These are phyloP conservation scores for Coniella vitis DNA, from an alignment of 2,329 filamentous ascomycete genomes.

Conservation along the genomic window DNA sequence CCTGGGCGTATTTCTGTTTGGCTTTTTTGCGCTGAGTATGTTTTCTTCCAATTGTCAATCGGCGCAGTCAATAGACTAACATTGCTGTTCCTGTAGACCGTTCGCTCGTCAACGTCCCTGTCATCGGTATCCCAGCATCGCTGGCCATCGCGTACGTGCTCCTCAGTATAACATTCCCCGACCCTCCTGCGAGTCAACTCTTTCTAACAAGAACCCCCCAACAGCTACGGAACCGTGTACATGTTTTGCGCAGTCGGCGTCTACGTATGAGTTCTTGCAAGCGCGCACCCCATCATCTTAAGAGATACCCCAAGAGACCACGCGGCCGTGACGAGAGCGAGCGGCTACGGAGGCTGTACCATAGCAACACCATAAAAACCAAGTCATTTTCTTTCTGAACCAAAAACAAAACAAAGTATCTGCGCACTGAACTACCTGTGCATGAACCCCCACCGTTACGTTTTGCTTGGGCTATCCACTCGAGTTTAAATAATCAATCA, in stretches of 20 bases:
- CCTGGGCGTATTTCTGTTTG: slow-evolving; percentile 64
- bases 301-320: slow-evolving; percentile 17
- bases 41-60: slow-evolving; percentile 1
- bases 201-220: slow-evolving; percentile 7
- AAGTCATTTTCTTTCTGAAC: slow-evolving; percentile 19
- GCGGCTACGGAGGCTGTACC: slow-evolving; percentile 28
- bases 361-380: slow-evolving; percentile 30
- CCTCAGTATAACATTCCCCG: neutral
- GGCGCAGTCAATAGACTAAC: slow-evolving; percentile 14
- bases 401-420: too few relatives aligned
- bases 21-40: slow-evolving; percentile 81
- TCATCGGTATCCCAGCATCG: slow-evolving; percentile 81
- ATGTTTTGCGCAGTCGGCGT: slow-evolving; percentile 99
- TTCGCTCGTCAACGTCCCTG: slow-evolving; percentile 66
- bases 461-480: neutral
- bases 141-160: slow-evolving; percentile 75
- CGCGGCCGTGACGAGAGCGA: slow-evolving; percentile 12
- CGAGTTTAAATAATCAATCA: neutral
- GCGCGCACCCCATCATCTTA: slow-evolving; percentile 12
- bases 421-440: slow-evolving; percentile 10
- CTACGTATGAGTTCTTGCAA: slow-evolving; percentile 70
- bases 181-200: neutral
- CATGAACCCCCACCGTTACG: slow-evolving; percentile 9
- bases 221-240: slow-evolving; percentile 86
- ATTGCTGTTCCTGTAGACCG: slow-evolving; percentile 55